Base-by-base conservation (phyloP, 371 early-diverging fungal genomes). In the Catenaria anguillulae region DNA sequence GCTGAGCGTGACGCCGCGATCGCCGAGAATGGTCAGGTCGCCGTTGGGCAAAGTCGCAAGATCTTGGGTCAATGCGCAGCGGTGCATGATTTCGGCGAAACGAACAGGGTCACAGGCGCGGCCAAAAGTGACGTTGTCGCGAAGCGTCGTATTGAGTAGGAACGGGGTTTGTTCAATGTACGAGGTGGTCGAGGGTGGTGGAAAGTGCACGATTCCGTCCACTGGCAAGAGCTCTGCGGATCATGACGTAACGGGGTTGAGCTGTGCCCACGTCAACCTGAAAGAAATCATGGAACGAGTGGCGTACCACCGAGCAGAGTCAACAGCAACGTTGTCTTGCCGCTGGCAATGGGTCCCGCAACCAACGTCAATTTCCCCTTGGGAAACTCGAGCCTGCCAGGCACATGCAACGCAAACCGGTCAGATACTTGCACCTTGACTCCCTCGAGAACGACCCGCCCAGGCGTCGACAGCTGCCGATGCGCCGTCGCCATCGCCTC, bases 41-140 rank as follows among this genome's bases (percentile, higher is more conserved):
- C 84, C 84, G 15, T 75, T 73, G 21, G 79, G 77, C 33, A 94
- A 70, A 33, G 83, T 86, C 35, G 85, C 83, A 55, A 94, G 71
- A 68, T 95, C 94, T 31, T 84, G 74, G 0, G 75, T 74, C 26
- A 93, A 73, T 0, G 89, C 88, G 33, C 83, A 81, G 19, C 71
- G 73, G n/a, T 66, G 65, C 15, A 86, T 54, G 6, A 78, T 74
- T 8, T 64, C 60, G 26, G 73, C 66, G 63, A 86, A 87, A 2
- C 84, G 77, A 23, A 76, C 75, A 59, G 75, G 73, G 60, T 85
- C 81, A 63, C 71, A 88, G 5, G 76, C 76, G n/a, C 76, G 64
- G n/a, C 89, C 89, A 69, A 90, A 90, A 61, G 86, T 64, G 59
- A 90, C 85, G 66, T 90, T 90, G 60, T 89, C 84, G 33, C 84